Base-by-base conservation (phyloP, 805 yeast species). In the Metschnikowia peoriensis region DNA sequence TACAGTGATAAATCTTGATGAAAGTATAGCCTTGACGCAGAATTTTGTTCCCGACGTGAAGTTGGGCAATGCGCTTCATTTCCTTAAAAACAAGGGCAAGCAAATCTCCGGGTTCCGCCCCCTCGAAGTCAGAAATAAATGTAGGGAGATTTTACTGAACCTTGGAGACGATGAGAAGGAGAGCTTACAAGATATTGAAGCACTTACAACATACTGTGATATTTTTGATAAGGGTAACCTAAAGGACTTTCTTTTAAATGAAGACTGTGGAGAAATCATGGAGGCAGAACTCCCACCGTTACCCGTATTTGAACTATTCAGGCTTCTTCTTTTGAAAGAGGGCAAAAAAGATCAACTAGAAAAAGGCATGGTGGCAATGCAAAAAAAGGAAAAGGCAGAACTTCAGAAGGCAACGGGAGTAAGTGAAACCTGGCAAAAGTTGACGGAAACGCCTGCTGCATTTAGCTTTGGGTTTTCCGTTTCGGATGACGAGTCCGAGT, bases 21-120 rank as follows among this genome's bases (percentile, higher is more conserved):
- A 86, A 63, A 76, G 84, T n/a, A 84, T 91, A 16, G 97, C 97
- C 0, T 69, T 91, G 61, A 91, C 97, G 0, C 96, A 89, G 58
- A 91, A 91, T 66, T 91, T 92, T 67, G 92, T 89, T 10, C 96
- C 97, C 0, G 65, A 66, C 40, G 77, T 81, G 41, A 82, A 83
- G 53, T 66, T 91, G 38, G 73, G 79, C n/a, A 72, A 76, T 38
- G 94, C 83, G 3, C 70, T 89, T 52, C 69, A 79, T 57, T 91
- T 91, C 61, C 78, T 91, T 63, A 80, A 83, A 61, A 76, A 80
- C 59, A 88, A 84, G 61, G 72, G 76, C 7, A 79, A 80, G 37
- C 97, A 91, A 66, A 76, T 91, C 14, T 85, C 92, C 44, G 97
- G 97, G 5, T 90, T 91, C 64, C 82, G 82, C 52, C 79, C 85